phyloP scores from a whole-genome alignment of 2,329 filamentous ascomycete genomes.

The Trichophaea hybrida region DNA sequence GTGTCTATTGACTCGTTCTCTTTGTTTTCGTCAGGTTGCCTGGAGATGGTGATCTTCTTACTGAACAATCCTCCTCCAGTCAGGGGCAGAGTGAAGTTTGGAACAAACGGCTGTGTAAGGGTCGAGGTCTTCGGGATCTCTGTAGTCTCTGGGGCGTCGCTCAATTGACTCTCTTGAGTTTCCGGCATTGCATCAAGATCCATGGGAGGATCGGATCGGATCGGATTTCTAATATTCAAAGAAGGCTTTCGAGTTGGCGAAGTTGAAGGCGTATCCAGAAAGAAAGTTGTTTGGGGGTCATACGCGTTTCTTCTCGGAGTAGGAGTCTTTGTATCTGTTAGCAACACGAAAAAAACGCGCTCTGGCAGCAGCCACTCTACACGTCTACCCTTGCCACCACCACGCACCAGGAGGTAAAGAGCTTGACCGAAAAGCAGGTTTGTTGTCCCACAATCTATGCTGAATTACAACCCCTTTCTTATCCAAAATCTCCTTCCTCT shows the following conservation, averaged over 20 bases:
- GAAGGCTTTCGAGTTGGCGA: background rate
- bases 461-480: slow-evolving; percentile 38
- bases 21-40: background rate
- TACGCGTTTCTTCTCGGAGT: background rate
- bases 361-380: too few relatives aligned
- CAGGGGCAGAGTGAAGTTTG: background rate
- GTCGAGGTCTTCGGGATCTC: background rate
- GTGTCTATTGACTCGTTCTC: background rate
- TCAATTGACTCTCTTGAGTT: too few relatives aligned
- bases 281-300: background rate
- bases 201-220: too few relatives aligned
- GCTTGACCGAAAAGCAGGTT: slow-evolving; percentile 38
- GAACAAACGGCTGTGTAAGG: background rate
- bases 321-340: background rate
- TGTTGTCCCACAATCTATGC: slow-evolving; percentile 36
- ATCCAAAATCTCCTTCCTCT: slow-evolving; percentile 34
- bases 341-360: too few relatives aligned
- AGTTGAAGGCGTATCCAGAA: background rate
- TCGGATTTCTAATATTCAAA: too few relatives aligned
- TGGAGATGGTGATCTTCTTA: background rate
- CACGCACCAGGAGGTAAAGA: slow-evolving; percentile 30
- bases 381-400: background rate
- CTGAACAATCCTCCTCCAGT: background rate
- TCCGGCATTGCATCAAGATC: too few relatives aligned
- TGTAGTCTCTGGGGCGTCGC: background rate